These are phyloP conservation scores for Mucor mucedo DNA, from an alignment of 371 early-diverging fungal genomes.

Conservation along the genomic window DNA sequence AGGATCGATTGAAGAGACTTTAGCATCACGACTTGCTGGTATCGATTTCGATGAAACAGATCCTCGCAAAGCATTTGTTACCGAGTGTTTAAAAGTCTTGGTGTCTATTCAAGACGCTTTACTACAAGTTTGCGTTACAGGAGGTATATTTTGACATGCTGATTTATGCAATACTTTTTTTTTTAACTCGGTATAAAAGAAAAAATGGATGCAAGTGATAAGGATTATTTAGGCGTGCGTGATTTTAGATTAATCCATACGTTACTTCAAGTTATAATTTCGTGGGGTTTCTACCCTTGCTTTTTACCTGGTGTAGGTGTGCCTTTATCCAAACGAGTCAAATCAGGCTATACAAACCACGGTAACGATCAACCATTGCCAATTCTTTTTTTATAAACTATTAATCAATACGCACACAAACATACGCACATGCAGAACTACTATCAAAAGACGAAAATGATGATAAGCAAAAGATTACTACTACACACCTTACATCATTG, in stretches of 20 bases:
- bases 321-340: constrained; percentile 64
- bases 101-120: constrained; percentile 32
- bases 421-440: constrained; percentile 15
- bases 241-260: constrained; percentile 70
- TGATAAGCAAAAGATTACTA: constrained; percentile 8
- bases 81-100: constrained; percentile 34
- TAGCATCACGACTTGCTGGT: constrained; percentile 20
- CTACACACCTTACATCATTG: constrained; percentile 5
- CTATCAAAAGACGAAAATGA: constrained; percentile 24
- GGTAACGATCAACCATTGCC: constrained; percentile 22
- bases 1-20: constrained; percentile 31
- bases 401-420: too few species aligned
- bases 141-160: constrained; percentile 11
- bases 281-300: constrained; percentile 74
- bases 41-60: constrained; percentile 11
- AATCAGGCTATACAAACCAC: constrained; percentile 55
- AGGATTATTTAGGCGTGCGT: constrained; percentile 63
- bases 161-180: neutral
- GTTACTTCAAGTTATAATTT: constrained; percentile 66
- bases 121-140: constrained; percentile 27
- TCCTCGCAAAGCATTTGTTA: constrained; percentile 31
- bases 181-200: neutral
- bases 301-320: constrained; percentile 72
- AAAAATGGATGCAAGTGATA: constrained; percentile 24
- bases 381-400: too few species aligned